Base-by-base conservation (phyloP, 768 basidiomycete genomes). In the Agrocybe pediades region DNA sequence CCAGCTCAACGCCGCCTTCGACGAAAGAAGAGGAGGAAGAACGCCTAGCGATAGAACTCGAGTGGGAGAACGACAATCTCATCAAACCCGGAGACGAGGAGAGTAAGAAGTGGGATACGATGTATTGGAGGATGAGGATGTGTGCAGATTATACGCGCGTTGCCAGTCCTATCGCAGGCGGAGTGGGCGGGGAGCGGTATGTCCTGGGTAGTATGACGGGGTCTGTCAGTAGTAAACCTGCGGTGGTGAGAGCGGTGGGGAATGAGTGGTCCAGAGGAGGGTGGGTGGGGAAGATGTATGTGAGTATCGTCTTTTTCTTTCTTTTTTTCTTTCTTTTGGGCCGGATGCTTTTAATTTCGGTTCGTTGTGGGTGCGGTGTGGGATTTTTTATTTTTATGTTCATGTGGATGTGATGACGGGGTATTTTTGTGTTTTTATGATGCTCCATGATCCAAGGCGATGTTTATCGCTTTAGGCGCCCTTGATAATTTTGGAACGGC, bases 211-310 rank as follows among this genome's bases (percentile, higher is more conserved):
- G 33, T 36, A 4, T 36, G 13, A 13, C 13, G 13, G 33, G 33
- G n/a, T n/a, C n/a, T 36, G 33, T 13, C 3, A 3, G 11, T 36
- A n/a, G 33, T 15, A 30, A 30, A 15, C 8, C 15, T 7, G 29
- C 15, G 29, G 29, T 30, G 29, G 29, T 30, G 29, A 15, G 15
- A 15, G 29, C 15, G 29, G 29, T 30, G 29, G 15, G 7, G 15
- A 30, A 30, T n/a, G 29, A 30, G 29, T 62, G 72, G 2, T 69
- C 87, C 59, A 67, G 65, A 19, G 87, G 87, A 2, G 69, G 79
- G 5, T 88, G 83, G 84, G 77, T 84, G 54, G 88, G 88, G 3
- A 73, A 82, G 17, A 75, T 86, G 66, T 68, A 84, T 50, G 86
- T 88, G 49, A 54, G 84, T 78, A 19, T 33, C 48, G 41, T 54